A percentile compares a stretch with the other conserved stretches of the same genome.
Evolutionary conservation across 768 basidiomycete genomes (phyloP).

Genomic region (Rhodotorula taiwanensis): DNA sequence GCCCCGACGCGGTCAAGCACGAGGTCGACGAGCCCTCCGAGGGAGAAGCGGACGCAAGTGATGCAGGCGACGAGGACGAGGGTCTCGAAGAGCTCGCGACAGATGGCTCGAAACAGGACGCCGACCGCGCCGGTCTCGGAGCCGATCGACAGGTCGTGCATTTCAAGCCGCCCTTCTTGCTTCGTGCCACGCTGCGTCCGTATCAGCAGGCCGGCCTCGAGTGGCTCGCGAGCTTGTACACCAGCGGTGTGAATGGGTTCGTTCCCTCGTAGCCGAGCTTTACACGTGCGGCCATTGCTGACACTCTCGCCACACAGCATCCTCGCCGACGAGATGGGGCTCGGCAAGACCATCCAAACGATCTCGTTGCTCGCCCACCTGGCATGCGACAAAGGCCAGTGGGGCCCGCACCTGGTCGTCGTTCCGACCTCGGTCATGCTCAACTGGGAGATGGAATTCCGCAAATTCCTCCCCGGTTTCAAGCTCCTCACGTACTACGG

Average conservation of each 20-base stretch:
- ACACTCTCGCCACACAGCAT: neutral
- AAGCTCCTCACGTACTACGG: conserved; percentile 92
- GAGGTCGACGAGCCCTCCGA: neutral
- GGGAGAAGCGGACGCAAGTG: neutral
- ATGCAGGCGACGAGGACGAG: conserved; percentile 5
- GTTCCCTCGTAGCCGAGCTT: neutral
- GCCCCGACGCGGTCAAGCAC: neutral
- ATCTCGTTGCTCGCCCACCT: conserved; percentile 92
- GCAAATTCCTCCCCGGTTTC: conserved; percentile 51
- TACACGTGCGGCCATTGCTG: too few relatives aligned
- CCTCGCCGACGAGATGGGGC: conserved; percentile 35
- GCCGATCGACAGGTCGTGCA: conserved; percentile 17
- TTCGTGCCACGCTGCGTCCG: conserved; percentile 48
- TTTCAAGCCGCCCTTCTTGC: conserved; percentile 46
- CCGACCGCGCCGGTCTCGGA: conserved; percentile 11
- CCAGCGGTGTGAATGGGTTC: conserved; percentile 47
- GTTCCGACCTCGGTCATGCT: conserved; percentile 75
- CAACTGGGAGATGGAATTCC: conserved; percentile 42
- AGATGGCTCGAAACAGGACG: conserved; percentile 25
- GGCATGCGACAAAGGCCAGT: conserved; percentile 57
- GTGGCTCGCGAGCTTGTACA: conserved; percentile 49
- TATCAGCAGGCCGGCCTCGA: conserved; percentile 50
- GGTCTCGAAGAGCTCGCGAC: conserved; percentile 11
- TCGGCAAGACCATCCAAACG: conserved; percentile 75
- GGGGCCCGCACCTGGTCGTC: conserved; percentile 78